Percentiles rank a stretch among this genome's conserved stretches.
These are phyloP conservation scores for Fistulina hepatica DNA, from an alignment of 1,284 basidiomycete species.

Conservation along the genomic window DNA sequence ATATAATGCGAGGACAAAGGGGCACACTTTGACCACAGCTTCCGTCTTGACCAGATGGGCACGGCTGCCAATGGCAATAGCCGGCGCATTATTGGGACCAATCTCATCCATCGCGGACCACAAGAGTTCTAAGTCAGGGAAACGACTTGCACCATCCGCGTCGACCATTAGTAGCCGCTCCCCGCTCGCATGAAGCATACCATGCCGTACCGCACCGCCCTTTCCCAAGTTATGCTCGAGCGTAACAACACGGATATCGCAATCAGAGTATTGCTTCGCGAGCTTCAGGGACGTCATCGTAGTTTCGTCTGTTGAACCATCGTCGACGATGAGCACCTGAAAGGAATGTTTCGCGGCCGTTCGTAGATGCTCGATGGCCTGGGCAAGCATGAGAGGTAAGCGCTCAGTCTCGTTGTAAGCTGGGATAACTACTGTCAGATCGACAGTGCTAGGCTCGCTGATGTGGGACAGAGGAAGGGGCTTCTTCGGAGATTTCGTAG, in stretches of 20 bases:
- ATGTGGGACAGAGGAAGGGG: conserved; percentile 44
- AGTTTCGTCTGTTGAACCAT: conserved; percentile 78
- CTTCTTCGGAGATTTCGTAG: conserved; percentile 35
- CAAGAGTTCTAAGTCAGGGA: conserved; percentile 68
- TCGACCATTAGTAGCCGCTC: conserved; percentile 82
- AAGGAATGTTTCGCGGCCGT: conserved; percentile 34
- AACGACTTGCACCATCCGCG: conserved; percentile 85
- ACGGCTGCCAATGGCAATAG: conserved; percentile 75
- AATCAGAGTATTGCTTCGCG: conserved; percentile 40
- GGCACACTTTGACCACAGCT: conserved; percentile 81
- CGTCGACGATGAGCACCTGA: conserved; percentile 85
- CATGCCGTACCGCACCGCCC: conserved; percentile 86
- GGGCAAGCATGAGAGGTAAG: conserved; percentile 72
- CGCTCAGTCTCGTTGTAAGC: conserved; percentile 83
- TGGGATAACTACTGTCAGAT: conserved; percentile 77
- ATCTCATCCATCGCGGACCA: conserved; percentile 65
- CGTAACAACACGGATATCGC: conserved; percentile 66
- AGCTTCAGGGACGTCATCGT: conserved; percentile 53
- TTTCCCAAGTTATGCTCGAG: conserved; percentile 80
- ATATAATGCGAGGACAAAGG: conserved; percentile 1
- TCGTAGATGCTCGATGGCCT: conserved; percentile 53
- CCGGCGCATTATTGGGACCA: conserved; percentile 36
- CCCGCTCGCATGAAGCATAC: conserved; percentile 75
- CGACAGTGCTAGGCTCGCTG: conserved; percentile 40
- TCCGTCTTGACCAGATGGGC: conserved; percentile 88